Percentiles rank a stretch among this genome's conserved stretches.
Conservation (phyloP, 1,284 basidiomycete species). For the Kwoniella shivajii region DNA sequence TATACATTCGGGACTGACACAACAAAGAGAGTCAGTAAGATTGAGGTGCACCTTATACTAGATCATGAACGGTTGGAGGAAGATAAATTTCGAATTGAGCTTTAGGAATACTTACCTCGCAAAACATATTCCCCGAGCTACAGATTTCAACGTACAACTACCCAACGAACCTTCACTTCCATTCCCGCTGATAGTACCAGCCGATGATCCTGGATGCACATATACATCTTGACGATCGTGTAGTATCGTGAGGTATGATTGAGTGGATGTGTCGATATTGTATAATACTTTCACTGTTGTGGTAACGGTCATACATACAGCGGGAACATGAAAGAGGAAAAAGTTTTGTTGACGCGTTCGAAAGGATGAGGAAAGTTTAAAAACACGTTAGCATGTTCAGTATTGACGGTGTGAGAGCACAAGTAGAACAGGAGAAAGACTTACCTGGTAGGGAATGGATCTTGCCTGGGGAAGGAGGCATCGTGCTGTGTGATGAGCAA, state of each 20-base stretch:
- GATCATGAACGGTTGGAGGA: background rate
- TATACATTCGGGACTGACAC: slow-evolving; percentile 45
- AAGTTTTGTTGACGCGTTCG: slow-evolving; percentile 1
- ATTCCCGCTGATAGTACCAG: background rate
- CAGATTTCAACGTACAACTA: slow-evolving; percentile 41
- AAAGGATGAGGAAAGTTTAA: background rate
- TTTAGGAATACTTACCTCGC: slow-evolving; percentile 39
- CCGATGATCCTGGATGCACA: slow-evolving; percentile 31
- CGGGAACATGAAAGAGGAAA: background rate
- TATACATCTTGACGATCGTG: slow-evolving; percentile 42
- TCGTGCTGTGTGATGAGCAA: slow-evolving; percentile 9
- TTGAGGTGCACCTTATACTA: background rate
- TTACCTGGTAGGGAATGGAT: slow-evolving; percentile 42
- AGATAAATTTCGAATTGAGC: too few relatives aligned
- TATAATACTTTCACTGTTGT: slow-evolving; percentile 50
- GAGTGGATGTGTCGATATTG: slow-evolving; percentile 41
- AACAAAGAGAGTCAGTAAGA: background rate
- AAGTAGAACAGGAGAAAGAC: background rate
- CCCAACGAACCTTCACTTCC: slow-evolving; percentile 24
- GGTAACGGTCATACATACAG: background rate
- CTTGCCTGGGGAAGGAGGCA: slow-evolving; percentile 48
- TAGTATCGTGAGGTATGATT: slow-evolving; percentile 47
- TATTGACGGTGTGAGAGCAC: too few relatives aligned
- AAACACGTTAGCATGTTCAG: background rate
- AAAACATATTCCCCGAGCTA: slow-evolving; percentile 46